These are phyloP conservation scores for Debaryomyces sp. DNA, from an alignment of 1,139 yeast species.

Conservation along the genomic window DNA sequence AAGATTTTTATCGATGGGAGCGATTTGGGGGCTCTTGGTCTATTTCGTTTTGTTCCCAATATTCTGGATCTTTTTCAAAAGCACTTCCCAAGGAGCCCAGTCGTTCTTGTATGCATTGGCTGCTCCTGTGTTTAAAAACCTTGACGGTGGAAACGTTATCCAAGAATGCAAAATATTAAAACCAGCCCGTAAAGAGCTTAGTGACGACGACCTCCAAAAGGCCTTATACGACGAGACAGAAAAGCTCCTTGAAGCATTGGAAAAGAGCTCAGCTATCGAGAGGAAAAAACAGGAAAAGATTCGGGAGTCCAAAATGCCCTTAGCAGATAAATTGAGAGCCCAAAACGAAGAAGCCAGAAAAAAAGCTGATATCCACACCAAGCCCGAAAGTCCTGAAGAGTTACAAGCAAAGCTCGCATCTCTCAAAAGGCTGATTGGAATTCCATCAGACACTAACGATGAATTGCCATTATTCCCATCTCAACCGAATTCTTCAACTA, in stretches of 20 bases:
- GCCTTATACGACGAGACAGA: slow-evolving; percentile 64
- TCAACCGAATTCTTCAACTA: slow-evolving; percentile 4
- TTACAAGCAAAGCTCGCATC: slow-evolving; percentile 35
- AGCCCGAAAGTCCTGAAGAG: slow-evolving; percentile 38
- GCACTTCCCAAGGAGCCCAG: slow-evolving; percentile 79
- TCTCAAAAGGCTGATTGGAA: slow-evolving; percentile 30
- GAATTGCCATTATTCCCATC: slow-evolving; percentile 34
- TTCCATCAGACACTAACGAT: slow-evolving; percentile 15
- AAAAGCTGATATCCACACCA: slow-evolving; percentile 31
- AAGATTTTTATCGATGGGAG: slow-evolving; percentile 76
- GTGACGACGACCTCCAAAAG: slow-evolving; percentile 63
- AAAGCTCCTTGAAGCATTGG: slow-evolving; percentile 56
- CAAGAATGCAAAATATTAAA: slow-evolving; percentile 68
- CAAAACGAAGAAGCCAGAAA: slow-evolving; percentile 21
- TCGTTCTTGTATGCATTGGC: slow-evolving; percentile 67
- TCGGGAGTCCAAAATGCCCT: slow-evolving; percentile 15
- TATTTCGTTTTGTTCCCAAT: slow-evolving; percentile 78
- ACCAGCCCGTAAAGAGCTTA: slow-evolving; percentile 65
- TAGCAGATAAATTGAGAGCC: slow-evolving; percentile 5
- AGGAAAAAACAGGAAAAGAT: slow-evolving; percentile 45
- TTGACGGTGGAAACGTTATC: slow-evolving; percentile 67
- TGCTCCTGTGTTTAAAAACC: slow-evolving; percentile 66
- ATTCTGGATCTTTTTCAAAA: slow-evolving; percentile 79
- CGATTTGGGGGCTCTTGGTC: slow-evolving; percentile 65
- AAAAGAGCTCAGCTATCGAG: slow-evolving; percentile 69